These are phyloP conservation scores for Leishmania gerbilli DNA, from an alignment of 208 protist genomes.

Conservation along the genomic window DNA sequence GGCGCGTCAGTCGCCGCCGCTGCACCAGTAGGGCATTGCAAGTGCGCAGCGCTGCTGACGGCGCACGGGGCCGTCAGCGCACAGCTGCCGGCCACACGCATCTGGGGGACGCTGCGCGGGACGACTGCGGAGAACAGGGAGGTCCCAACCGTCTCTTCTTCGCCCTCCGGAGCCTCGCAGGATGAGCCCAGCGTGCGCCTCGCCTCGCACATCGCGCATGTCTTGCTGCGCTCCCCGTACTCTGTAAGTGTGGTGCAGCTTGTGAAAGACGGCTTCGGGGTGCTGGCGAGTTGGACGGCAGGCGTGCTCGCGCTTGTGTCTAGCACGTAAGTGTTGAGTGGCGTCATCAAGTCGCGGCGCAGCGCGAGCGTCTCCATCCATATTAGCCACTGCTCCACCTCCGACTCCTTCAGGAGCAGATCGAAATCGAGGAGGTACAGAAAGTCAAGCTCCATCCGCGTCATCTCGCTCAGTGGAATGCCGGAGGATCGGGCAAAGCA, in stretches of 20 bases:
- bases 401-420: conserved; percentile 68
- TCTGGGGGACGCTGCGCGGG: conserved; percentile 17
- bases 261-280: not conserved
- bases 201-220: conserved; percentile 3
- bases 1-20: not conserved
- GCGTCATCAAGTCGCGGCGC: conserved; percentile 49
- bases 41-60: not conserved
- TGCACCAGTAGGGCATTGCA: conserved; percentile 1
- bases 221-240: conserved; percentile 8
- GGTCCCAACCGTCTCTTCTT: conserved; percentile 5
- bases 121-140: conserved; percentile 1
- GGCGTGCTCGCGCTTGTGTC: conserved; percentile 9
- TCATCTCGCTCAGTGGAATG: conserved; percentile 66
- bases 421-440: conserved; percentile 87
- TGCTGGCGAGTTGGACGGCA: not conserved
- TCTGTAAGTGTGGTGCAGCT: not conserved
- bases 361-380: conserved; percentile 81
- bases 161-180: conserved; percentile 1
- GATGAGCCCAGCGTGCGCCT: conserved; percentile 18
- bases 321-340: conserved; percentile 60
- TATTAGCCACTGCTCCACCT: conserved; percentile 69
- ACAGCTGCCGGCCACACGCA: conserved; percentile 10
- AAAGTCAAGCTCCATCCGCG: conserved; percentile 79
- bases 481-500: conserved; percentile 54
- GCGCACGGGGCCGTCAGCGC: not conserved